Conservation (phyloP, 2,329 filamentous ascomycete genomes). For the Colletotrichum abscissum region DNA sequence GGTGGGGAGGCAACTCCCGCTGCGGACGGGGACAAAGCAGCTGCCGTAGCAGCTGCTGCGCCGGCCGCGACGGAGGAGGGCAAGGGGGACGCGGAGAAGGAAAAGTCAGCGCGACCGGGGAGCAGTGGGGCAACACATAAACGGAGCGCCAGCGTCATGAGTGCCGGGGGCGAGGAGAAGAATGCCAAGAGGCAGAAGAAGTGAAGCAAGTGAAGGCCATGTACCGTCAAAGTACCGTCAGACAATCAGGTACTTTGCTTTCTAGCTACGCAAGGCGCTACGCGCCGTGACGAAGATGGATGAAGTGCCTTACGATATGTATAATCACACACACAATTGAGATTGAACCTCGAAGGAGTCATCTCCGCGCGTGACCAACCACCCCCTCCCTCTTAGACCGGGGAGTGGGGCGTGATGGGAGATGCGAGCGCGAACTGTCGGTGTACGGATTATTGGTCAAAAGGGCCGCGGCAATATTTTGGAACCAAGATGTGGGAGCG, state of each 20-base stretch:
- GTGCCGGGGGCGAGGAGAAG: constrained; percentile 71
- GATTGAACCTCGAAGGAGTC: background rate
- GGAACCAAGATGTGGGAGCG: background rate
- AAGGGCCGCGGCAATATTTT: background rate
- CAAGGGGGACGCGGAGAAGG: constrained; percentile 40
- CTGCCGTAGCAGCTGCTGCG: constrained; percentile 9
- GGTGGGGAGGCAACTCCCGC: constrained; percentile 9
- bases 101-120: constrained; percentile 46
- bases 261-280: constrained; percentile 34
- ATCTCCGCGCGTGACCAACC: background rate
- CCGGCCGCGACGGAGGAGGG: constrained; percentile 31
- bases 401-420: too few species aligned
- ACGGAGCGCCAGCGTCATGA: constrained; percentile 85
- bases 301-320: background rate
- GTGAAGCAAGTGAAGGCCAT: constrained; percentile 43
- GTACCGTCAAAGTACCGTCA: constrained; percentile 42
- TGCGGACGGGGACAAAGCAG: constrained; percentile 7
- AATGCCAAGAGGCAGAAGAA: constrained; percentile 69
- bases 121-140: constrained; percentile 68
- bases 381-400: background rate
- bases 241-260: constrained; percentile 25
- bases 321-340: background rate
- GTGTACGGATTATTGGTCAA: background rate
- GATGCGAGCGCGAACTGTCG: background rate
- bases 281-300: constrained; percentile 31